phyloP scores from a whole-genome alignment of 73 alveolate species.

The Blepharisma japonicum region DNA sequence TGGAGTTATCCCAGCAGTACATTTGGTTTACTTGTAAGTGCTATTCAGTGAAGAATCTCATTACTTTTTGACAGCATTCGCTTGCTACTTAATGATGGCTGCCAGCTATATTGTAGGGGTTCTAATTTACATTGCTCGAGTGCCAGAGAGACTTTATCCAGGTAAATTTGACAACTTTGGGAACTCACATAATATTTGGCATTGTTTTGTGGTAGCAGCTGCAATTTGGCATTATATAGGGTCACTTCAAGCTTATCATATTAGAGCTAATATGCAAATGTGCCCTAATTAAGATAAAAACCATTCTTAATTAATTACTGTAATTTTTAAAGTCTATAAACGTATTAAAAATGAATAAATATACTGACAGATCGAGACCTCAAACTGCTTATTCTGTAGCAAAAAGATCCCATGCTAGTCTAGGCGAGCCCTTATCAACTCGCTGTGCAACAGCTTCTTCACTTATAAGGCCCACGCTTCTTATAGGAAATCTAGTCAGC shows the following conservation, averaged over 20 bases:
- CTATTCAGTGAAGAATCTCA: slow-evolving; percentile 27
- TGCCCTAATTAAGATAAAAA: no score
- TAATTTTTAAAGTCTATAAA: no score
- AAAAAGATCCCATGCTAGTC: no score
- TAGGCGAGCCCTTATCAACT: no score
- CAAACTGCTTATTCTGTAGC: no score
- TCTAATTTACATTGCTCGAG: slow-evolving; percentile 51
- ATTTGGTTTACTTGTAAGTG: slow-evolving; percentile 36
- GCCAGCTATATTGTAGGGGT: slow-evolving; percentile 59
- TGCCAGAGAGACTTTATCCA: slow-evolving; percentile 76
- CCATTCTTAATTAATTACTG: no score
- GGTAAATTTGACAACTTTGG: slow-evolving; percentile 71
- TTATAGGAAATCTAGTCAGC: no score
- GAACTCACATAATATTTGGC: slow-evolving; percentile 34
- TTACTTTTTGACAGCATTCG: slow-evolving; percentile 36
- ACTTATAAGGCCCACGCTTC: no score
- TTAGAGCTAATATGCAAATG: no score
- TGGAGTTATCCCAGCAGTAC: slow-evolving; percentile 78
- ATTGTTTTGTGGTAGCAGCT: slow-evolving; percentile 25
- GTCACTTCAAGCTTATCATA: not conserved
- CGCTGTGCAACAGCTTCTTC: no score
- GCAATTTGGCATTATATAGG: slow-evolving; percentile 25
- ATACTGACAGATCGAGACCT: no score
- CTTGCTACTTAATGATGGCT: slow-evolving; percentile 46
- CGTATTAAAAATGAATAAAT: no score